Conservation (phyloP, 75 land plant genomes). For the Pinus albicaulis region DNA sequence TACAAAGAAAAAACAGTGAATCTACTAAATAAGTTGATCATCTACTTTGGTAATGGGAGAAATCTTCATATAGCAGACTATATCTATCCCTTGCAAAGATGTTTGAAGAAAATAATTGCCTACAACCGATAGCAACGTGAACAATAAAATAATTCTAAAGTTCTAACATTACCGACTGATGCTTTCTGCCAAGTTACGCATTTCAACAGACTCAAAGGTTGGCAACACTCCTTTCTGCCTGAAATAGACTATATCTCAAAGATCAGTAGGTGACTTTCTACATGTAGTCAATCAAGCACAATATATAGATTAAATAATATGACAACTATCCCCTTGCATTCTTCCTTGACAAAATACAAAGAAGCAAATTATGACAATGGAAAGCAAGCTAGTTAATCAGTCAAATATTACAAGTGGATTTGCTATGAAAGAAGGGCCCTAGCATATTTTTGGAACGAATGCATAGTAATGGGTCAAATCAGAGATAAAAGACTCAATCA, state of each 20-base stretch:
- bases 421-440: background rate
- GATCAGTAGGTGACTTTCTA: background rate
- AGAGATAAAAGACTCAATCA: background rate
- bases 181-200: slow-evolving; percentile 73
- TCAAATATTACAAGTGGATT: background rate
- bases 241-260: slow-evolving; percentile 20
- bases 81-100: background rate
- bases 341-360: background rate
- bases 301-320: background rate
- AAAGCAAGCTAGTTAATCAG: slow-evolving; percentile 7
- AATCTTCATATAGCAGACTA: background rate
- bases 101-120: background rate
- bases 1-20: background rate
- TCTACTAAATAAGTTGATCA: background rate
- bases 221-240: slow-evolving; percentile 77
- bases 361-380: slow-evolving; percentile 19
- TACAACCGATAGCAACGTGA: background rate
- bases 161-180: slow-evolving; percentile 52
- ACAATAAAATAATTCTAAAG: slow-evolving; percentile 4
- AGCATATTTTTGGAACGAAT: background rate
- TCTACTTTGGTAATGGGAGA: background rate
- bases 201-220: slow-evolving; percentile 75
- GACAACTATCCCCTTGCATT: background rate
- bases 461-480: slow-evolving; percentile 2
- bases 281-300: background rate